phyloP scores from a whole-genome alignment of 2,329 filamentous ascomycete species.

The Alternaria novae-zelandiae region DNA sequence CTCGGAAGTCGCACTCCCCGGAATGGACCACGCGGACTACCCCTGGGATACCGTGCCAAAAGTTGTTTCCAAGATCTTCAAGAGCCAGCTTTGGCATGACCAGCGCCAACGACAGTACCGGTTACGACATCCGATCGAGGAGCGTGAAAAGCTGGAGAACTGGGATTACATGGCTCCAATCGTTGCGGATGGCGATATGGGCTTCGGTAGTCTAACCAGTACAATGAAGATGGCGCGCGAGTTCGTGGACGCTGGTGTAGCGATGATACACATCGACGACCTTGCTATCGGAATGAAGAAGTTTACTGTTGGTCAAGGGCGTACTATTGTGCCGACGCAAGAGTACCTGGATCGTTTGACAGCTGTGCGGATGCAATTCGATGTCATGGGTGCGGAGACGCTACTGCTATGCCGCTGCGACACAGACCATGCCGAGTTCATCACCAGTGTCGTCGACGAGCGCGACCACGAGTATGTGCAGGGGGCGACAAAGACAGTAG shows the following conservation, averaged over 20 bases:
- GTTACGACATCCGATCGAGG: constrained; percentile 36
- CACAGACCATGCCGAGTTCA: constrained; percentile 49
- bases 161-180: constrained; percentile 52
- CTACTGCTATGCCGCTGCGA: constrained; percentile 51
- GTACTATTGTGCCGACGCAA: constrained; percentile 50
- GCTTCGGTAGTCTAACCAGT: constrained; percentile 50
- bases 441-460: constrained; percentile 48
- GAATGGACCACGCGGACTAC: constrained; percentile 54
- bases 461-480: constrained; percentile 51
- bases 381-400: constrained; percentile 52
- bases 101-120: constrained; percentile 51
- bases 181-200: constrained; percentile 54
- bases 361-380: constrained; percentile 49
- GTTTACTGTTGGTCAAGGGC: constrained; percentile 51
- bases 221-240: constrained; percentile 51
- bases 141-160: constrained; percentile 44
- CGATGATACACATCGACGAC: constrained; percentile 55
- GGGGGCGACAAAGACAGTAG: constrained; percentile 45
- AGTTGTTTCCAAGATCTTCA: constrained; percentile 51
- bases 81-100: constrained; percentile 51
- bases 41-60: constrained; percentile 53
- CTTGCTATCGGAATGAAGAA: constrained; percentile 54
- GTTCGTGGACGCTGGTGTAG: constrained; percentile 54
- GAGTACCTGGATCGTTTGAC: constrained; percentile 49
- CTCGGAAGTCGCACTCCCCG: constrained; percentile 47